These are phyloP conservation scores for Scutellaria galericulata DNA, from an alignment of 257 asterid genomes.

Conservation along the genomic window DNA sequence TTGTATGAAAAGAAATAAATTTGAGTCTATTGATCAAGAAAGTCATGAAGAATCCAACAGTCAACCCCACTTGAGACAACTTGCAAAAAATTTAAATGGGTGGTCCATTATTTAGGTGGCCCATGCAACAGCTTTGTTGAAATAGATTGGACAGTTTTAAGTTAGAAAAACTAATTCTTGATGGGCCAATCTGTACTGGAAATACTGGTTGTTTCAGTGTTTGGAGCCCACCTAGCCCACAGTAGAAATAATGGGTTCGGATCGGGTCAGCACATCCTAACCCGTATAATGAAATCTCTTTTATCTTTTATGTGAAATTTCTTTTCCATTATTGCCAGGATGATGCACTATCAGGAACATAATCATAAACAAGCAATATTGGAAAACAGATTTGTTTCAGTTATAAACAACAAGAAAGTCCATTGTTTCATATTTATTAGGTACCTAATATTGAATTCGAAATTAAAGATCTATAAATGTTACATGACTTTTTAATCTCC, in stretches of 20 bases:
- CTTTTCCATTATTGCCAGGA: too few species aligned
- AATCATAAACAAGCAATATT: not conserved
- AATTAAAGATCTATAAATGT: too few species aligned
- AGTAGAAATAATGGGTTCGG: not conserved
- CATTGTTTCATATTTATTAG: not conserved
- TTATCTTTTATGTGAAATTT: too few species aligned
- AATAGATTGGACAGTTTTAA: not conserved
- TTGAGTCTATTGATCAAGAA: conserved; percentile 7
- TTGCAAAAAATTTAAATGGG: not conserved
- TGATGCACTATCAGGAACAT: too few species aligned
- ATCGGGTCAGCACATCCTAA: conserved; percentile 12
- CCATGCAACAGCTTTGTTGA: conserved; percentile 34
- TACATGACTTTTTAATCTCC: too few species aligned
- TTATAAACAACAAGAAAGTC: not conserved
- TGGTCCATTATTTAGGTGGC: conserved; percentile 29
- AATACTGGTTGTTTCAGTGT: not conserved
- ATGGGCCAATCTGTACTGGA: conserved; percentile 29
- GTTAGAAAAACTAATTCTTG: not conserved
- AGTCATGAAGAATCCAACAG: not conserved
- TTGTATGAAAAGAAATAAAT: conserved; percentile 22
- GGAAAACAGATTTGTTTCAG: not conserved
- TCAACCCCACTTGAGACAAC: conserved; percentile 23
- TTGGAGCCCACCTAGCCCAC: conserved; percentile 34
- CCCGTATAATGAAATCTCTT: not conserved
- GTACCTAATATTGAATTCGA: too few species aligned